Percentiles rank a stretch among this genome's conserved stretches.
These are phyloP conservation scores for Avena eriantha DNA, from an alignment of 176 grass and related monocot species.

Conservation along the genomic window DNA sequence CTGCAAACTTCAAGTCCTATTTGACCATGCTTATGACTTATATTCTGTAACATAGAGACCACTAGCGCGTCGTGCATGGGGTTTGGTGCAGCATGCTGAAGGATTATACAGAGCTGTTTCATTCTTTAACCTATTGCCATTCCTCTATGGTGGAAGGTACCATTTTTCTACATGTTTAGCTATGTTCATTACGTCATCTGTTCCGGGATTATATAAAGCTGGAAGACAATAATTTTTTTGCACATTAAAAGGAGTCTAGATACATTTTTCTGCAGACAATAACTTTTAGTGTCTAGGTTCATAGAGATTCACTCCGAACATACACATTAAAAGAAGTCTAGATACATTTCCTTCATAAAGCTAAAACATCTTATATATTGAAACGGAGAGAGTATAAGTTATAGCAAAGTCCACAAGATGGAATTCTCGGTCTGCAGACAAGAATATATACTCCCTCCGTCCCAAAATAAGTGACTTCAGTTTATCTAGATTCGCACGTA, in stretches of 20 bases:
- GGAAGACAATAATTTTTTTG: not conserved
- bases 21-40: conserved; percentile 9
- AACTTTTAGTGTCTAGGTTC: no score
- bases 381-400: not conserved
- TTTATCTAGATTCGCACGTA: no score
- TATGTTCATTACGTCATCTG: conserved; percentile 18
- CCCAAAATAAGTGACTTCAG: no score
- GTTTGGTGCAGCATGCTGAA: conserved; percentile 75
- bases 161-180: conserved; percentile 29
- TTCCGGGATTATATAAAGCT: conserved; percentile 3
- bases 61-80: conserved; percentile 69
- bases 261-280: no score
- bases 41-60: conserved; percentile 65
- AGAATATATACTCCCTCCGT: no score
- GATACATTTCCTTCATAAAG: no score
- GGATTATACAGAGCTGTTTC: conserved; percentile 81
- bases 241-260: no score
- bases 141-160: conserved; percentile 94
- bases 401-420: not conserved
- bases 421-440: not conserved
- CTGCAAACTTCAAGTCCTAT: conserved; percentile 34
- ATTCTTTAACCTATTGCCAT: conserved; percentile 82
- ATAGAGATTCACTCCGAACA: no score
- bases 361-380: no score
- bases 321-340: no score